Conservation (phyloP, 2,329 filamentous ascomycete species). For the Curvularia spicifera region DNA sequence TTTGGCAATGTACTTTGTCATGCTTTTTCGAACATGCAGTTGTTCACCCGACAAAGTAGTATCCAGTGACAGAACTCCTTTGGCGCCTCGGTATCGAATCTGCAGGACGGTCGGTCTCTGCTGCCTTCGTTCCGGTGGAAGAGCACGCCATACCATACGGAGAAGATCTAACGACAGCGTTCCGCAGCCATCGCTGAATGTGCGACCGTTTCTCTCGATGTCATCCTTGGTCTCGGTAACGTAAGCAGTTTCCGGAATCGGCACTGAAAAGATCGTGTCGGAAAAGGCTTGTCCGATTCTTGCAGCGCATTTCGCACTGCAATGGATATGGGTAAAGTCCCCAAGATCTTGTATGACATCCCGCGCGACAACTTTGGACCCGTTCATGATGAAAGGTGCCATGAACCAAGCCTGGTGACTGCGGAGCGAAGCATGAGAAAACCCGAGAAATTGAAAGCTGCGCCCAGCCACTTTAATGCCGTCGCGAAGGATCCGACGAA, state of each 20-base stretch:
- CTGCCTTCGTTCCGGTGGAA: slow-evolving; percentile 50
- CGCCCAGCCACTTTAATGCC: slow-evolving; percentile 58
- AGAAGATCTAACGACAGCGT: slow-evolving; percentile 70
- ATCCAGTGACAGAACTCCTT: slow-evolving; percentile 68
- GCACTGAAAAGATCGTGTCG: slow-evolving; percentile 74
- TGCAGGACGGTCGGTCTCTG: slow-evolving; percentile 61
- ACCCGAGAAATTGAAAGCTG: slow-evolving; percentile 42
- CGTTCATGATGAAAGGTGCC: slow-evolving; percentile 36
- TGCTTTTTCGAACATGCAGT: slow-evolving; percentile 72
- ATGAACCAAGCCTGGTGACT: slow-evolving; percentile 45
- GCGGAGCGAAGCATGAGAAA: slow-evolving; percentile 43
- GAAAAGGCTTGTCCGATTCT: slow-evolving; percentile 75
- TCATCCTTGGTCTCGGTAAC: slow-evolving; percentile 55
- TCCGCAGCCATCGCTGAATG: slow-evolving; percentile 82
- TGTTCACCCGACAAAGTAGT: slow-evolving; percentile 61
- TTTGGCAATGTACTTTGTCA: slow-evolving; percentile 74
- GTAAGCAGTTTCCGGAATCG: slow-evolving; percentile 57
- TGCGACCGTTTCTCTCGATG: slow-evolving; percentile 61
- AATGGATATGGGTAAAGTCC: slow-evolving; percentile 57
- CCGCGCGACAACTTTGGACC: slow-evolving; percentile 55
- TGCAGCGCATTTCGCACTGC: slow-evolving; percentile 65
- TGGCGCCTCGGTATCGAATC: slow-evolving; percentile 75
- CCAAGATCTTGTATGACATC: slow-evolving; percentile 59
- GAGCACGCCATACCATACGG: slow-evolving; percentile 65
- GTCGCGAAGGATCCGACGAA: slow-evolving; percentile 63